Conservation (phyloP, 352 stramenopile species). For the Pythium phragmiticola region DNA sequence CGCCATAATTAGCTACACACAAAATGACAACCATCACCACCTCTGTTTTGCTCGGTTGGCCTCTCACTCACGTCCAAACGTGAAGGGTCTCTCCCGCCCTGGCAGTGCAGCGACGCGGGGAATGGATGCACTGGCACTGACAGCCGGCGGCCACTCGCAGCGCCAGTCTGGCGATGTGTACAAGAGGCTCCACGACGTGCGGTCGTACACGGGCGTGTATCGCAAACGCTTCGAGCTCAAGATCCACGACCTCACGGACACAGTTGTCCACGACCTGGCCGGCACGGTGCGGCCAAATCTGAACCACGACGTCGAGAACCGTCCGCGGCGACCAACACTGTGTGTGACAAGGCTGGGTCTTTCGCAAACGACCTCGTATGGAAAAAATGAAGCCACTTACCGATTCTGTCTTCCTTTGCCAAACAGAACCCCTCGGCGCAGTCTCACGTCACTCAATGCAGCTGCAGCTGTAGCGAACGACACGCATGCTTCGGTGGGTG, state of each 20-base stretch:
- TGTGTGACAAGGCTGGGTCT: not conserved
- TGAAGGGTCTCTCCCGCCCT: not conserved
- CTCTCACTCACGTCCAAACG: not conserved
- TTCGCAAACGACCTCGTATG: not conserved
- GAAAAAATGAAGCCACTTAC: not conserved
- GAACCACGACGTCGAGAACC: slow-evolving; percentile 23
- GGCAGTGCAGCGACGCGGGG: no score
- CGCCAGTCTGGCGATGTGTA: slow-evolving; percentile 21
- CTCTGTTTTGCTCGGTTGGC: not conserved
- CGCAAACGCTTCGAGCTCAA: slow-evolving; percentile 29
- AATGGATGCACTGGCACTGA: not conserved
- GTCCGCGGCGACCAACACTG: slow-evolving; percentile 11
- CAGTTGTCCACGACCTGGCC: slow-evolving; percentile 26
- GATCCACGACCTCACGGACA: slow-evolving; percentile 27
- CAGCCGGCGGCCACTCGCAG: not conserved
- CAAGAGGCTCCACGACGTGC: slow-evolving; percentile 23
- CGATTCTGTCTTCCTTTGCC: not conserved
- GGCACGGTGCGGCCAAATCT: slow-evolving; percentile 22
- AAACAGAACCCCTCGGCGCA: slow-evolving; percentile 13
- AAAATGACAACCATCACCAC: not conserved
- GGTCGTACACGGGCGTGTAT: slow-evolving; percentile 29
- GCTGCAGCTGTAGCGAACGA: slow-evolving; percentile 8
- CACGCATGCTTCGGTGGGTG: slow-evolving; percentile 5
- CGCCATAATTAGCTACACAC: slow-evolving; percentile 5
- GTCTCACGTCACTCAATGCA: slow-evolving; percentile 6